Evolutionary conservation across 108 stramenopile species (phyloP).

Genomic region (Pseudonitzschia delicatissima): DNA sequence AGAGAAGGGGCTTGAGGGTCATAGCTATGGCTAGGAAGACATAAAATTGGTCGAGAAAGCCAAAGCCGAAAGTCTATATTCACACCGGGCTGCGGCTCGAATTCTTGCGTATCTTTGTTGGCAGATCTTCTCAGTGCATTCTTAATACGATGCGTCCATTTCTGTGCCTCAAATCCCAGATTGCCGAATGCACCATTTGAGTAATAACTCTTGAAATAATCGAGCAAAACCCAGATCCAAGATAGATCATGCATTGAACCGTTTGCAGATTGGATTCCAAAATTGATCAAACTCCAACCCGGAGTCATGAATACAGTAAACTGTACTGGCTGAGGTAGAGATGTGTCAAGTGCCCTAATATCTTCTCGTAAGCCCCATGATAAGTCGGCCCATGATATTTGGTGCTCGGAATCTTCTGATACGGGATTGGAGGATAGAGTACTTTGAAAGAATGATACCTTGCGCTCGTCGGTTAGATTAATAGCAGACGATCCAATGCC

Average conservation of each 20-base stretch:
- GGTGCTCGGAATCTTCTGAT: not conserved
- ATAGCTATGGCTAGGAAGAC: constrained; percentile 49
- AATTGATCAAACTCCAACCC: constrained; percentile 68
- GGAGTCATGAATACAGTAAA: constrained; percentile 75
- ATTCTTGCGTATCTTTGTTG: constrained; percentile 12
- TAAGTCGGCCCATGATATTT: constrained; percentile 48
- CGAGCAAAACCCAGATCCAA: constrained; percentile 65
- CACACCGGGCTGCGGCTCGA: constrained; percentile 18
- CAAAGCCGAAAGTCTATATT: constrained; percentile 82
- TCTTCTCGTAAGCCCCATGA: constrained; percentile 71
- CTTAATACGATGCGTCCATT: constrained; percentile 35
- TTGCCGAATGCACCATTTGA: constrained; percentile 59
- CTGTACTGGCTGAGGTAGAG: constrained; percentile 59
- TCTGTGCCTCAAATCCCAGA: constrained; percentile 50
- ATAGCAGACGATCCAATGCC: constrained; percentile 13
- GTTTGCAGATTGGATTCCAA: constrained; percentile 58
- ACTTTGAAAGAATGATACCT: constrained; percentile 2
- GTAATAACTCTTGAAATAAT: constrained; percentile 77
- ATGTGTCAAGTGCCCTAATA: constrained; percentile 30
- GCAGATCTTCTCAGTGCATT: constrained; percentile 21
- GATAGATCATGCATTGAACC: constrained; percentile 54
- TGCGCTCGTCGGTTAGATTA: constrained; percentile 40
- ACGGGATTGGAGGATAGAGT: constrained; percentile 10
- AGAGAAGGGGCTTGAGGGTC: constrained; percentile 39
- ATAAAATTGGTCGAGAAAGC: constrained; percentile 47